phyloP scores from a whole-genome alignment of 2,329 filamentous ascomycete genomes.

The Huntiella omanensis region DNA sequence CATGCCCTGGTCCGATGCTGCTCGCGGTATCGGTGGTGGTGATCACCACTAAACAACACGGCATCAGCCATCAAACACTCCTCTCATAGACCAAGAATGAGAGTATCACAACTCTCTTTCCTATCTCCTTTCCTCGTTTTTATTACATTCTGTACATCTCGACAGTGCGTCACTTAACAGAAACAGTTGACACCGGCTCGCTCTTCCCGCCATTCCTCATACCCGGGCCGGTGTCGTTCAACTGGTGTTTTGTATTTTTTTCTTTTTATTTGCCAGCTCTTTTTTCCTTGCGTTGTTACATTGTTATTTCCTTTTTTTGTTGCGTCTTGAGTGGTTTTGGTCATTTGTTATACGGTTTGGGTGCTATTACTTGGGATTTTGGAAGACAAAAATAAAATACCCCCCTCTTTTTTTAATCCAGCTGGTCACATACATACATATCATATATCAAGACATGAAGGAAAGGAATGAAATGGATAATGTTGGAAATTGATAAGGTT shows the following conservation, averaged over 20 bases:
- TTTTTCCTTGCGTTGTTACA: not conserved
- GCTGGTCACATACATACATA: too few species aligned
- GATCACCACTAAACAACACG: conserved; percentile 10
- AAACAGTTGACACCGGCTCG: not conserved
- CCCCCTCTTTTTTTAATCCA: not conserved
- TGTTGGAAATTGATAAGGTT: too few species aligned
- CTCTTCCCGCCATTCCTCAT: not conserved
- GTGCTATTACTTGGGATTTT: not conserved
- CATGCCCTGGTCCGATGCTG: conserved; percentile 72
- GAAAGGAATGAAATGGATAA: too few species aligned
- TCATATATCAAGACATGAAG: too few species aligned
- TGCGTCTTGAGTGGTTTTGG: not conserved
- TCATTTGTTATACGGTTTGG: not conserved
- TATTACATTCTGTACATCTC: not conserved
- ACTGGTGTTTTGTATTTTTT: not conserved
- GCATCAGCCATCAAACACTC: not conserved
- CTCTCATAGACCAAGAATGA: too few species aligned
- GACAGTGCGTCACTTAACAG: not conserved
- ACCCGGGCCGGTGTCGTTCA: not conserved
- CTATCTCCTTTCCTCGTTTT: not conserved
- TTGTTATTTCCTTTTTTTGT: not conserved
- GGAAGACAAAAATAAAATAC: conserved; percentile 2
- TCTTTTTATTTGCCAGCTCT: not conserved
- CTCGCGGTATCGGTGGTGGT: conserved; percentile 26
- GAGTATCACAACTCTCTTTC: not conserved